Evolutionary conservation across 805 yeast species (phyloP).

Genomic region (Torulaspora maleeae): DNA sequence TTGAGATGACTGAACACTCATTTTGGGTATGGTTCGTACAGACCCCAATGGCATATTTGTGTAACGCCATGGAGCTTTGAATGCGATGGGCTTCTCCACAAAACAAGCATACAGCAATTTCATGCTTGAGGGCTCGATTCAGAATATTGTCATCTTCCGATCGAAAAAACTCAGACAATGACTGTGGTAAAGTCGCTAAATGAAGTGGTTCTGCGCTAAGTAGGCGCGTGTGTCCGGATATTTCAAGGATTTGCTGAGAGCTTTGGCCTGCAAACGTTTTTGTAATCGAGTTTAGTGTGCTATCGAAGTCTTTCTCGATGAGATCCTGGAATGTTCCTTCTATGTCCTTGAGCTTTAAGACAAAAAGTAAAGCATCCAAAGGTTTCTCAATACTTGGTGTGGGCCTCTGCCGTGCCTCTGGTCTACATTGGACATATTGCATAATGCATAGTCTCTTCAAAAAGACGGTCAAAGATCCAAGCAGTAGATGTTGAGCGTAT

Average conservation of each 20-base stretch:
- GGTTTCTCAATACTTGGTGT: background rate
- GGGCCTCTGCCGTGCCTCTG: background rate
- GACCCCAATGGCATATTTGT: conserved; percentile 60
- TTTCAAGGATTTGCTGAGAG: background rate
- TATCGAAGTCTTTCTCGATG: conserved; percentile 3
- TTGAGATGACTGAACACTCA: conserved; percentile 44
- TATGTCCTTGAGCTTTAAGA: conserved; percentile 1
- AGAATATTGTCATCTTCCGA: conserved; percentile 39
- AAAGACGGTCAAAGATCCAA: conserved; percentile 18
- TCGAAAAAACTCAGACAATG: conserved; percentile 54
- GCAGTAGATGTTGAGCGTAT: conserved; percentile 11
- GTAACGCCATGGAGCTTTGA: conserved; percentile 49
- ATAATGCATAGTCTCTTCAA: conserved; percentile 18
- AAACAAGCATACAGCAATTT: conserved; percentile 82
- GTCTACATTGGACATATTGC: conserved; percentile 14
- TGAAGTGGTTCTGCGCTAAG: conserved; percentile 48
- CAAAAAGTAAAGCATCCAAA: conserved; percentile 2
- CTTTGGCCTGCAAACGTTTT: background rate
- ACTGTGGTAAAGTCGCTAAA: conserved; percentile 58
- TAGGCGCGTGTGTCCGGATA: conserved; percentile 1
- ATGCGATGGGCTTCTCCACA: conserved; percentile 68
- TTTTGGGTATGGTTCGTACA: conserved; percentile 67
- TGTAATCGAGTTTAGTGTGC: background rate
- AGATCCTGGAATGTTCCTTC: conserved; percentile 2
- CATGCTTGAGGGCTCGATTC: conserved; percentile 41